Percentiles rank a stretch among this genome's conserved stretches.
Conservation (phyloP, 2,329 filamentous ascomycete species). For the Colletotrichum tropicicola region DNA sequence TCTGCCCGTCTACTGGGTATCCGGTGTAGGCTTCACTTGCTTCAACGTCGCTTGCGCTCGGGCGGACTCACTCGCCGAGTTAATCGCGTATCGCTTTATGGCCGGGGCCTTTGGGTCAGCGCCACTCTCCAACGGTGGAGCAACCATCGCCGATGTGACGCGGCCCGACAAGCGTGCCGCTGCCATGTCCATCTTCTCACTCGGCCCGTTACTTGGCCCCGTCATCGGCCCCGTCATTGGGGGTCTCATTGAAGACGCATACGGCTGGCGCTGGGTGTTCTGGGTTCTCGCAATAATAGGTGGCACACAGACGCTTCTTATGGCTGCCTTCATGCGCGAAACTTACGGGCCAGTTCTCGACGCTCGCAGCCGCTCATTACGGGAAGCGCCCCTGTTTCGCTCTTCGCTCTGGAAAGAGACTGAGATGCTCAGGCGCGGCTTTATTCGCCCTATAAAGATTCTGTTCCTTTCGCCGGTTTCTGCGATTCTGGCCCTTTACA, state of each 20-base stretch:
- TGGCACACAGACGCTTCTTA: background rate
- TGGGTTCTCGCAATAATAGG: conserved; percentile 67
- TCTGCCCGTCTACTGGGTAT: conserved; percentile 55
- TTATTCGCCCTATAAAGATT: no score
- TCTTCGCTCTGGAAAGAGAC: no score
- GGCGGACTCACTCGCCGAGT: conserved; percentile 45
- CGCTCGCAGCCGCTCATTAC: no score
- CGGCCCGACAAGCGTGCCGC: conserved; percentile 45
- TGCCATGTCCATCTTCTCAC: conserved; percentile 63
- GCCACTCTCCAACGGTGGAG: conserved; percentile 63
- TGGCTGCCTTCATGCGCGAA: background rate
- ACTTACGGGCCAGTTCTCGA: no score
- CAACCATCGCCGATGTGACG: conserved; percentile 52
- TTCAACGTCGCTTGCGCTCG: conserved; percentile 50
- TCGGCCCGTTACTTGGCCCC: conserved; percentile 57
- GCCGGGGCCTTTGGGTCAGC: conserved; percentile 61
- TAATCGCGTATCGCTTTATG: conserved; percentile 60
- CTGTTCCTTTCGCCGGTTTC: background rate
- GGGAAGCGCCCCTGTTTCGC: no score
- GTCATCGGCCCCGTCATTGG: conserved; percentile 52
- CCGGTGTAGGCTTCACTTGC: conserved; percentile 49
- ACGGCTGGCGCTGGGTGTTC: conserved; percentile 70
- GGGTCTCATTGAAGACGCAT: conserved; percentile 69
- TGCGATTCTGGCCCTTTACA: background rate
- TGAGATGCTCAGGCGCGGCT: no score